Evolutionary conservation across 108 stramenopile species (phyloP), one percentile per base, ranked within the genome.

Genomic region (Pelagomonas calceolata): DNA sequence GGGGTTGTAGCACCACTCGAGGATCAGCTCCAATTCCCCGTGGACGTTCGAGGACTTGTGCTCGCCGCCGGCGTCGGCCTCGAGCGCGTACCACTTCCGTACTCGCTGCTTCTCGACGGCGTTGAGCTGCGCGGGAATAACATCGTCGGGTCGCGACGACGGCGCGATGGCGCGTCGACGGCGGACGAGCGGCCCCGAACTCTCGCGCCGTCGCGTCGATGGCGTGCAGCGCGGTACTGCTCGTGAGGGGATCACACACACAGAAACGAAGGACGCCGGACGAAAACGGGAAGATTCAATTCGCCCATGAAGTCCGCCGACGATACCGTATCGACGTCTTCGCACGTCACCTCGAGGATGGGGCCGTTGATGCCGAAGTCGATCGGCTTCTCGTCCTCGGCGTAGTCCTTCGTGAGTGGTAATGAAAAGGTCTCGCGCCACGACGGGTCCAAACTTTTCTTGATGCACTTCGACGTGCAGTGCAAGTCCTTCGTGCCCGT

Each of bases 381-480:
- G 51, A 60, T 26, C 51, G 18, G 18, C 51, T 4, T 60, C 21
- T 60, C 51, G 21, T 3, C 51, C 51, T 60, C 51, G 7, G 4
- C 4, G 51, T 60, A 60, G 21, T 16, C 51, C 21, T 12, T 26
- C 51, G 18, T 26, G 7, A 60, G 26, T 3, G 3, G 21, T 17
- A 60, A 26, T 1, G 14, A 16, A 12, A 60, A 60, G 7, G 51
- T 60, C 64, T 71, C 64, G 64, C 36, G 30, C 70, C 70, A 71
- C 32, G 63, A 60, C 34, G 70, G 70, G 36, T 64, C 31, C 64
- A 71, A 64, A n/a, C 29, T 64, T 36, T 71, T 71, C 70, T 64
- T 26, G 51, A 16, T 26, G 21, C 21, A 65, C 70, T 71, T 71
- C 39, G 30, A 29, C 16, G 63, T 71, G 15, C n/a, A 34, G n/a